Conservation (phyloP, 768 basidiomycete species). For the Pulveroboletus sp. region DNA sequence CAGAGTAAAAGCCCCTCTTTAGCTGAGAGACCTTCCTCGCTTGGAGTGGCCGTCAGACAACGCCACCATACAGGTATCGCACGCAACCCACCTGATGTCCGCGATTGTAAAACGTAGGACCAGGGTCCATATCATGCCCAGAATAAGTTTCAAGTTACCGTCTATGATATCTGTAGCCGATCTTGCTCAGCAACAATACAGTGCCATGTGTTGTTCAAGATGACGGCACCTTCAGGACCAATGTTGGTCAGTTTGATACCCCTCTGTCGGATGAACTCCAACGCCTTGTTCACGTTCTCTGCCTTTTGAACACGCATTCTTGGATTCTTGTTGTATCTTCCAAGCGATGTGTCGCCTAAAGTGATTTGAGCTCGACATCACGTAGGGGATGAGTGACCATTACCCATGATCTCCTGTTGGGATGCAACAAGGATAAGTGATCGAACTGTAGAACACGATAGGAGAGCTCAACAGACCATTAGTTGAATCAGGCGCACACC, state of each 20-base stretch:
- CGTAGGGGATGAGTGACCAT: slow-evolving; percentile 10
- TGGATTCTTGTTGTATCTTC: slow-evolving; percentile 88
- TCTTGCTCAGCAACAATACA: slow-evolving; percentile 1
- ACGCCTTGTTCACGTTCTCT: slow-evolving; percentile 95
- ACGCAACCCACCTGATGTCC: slow-evolving; percentile 77
- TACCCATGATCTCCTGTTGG: slow-evolving; percentile 93
- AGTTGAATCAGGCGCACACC: slow-evolving; percentile 94
- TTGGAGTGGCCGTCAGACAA: slow-evolving; percentile 31
- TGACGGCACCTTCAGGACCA: slow-evolving; percentile 77
- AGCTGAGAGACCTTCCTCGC: slow-evolving; percentile 97
- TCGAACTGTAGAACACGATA: background rate
- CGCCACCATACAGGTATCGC: background rate
- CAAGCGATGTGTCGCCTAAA: slow-evolving; percentile 83
- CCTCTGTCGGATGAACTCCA: slow-evolving; percentile 91
- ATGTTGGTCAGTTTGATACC: slow-evolving; percentile 97
- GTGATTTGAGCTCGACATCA: slow-evolving; percentile 6
- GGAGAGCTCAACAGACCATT: slow-evolving; percentile 51
- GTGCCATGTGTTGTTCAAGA: background rate
- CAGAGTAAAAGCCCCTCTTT: slow-evolving; percentile 96
- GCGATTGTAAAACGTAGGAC: slow-evolving; percentile 97
- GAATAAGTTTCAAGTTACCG: slow-evolving; percentile 94
- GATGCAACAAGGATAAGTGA: background rate
- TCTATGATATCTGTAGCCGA: slow-evolving; percentile 85
- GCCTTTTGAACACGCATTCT: slow-evolving; percentile 94
- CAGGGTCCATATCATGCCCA: slow-evolving; percentile 99